A percentile compares a stretch with the other conserved stretches of the same genome.
These are phyloP conservation scores for Noccaea bulbosa DNA, from an alignment of 345 rosid species.

Conservation along the genomic window DNA sequence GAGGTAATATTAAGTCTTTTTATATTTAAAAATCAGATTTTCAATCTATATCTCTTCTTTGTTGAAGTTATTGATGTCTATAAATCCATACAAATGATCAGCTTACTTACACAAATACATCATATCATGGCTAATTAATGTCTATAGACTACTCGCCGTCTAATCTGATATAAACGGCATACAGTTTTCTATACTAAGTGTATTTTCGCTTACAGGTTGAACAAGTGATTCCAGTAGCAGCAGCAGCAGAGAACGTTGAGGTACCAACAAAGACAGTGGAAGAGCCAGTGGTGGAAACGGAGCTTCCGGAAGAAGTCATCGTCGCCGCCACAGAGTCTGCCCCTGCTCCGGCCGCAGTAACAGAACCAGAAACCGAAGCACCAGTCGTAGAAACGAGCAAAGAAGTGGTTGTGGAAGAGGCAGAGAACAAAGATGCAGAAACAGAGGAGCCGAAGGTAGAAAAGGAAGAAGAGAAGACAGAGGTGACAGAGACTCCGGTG, in stretches of 20 bases:
- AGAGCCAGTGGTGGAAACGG: conserved; percentile 33
- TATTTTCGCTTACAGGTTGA: conserved; percentile 29
- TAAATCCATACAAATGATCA: not conserved
- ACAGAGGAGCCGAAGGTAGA: conserved; percentile 21
- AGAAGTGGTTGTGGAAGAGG: conserved; percentile 37
- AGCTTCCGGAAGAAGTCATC: conserved; percentile 21
- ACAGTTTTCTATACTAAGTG: conserved; percentile 2
- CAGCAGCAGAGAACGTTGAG: conserved; percentile 39
- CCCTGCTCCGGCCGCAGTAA: conserved; percentile 21
- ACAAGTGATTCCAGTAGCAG: conserved; percentile 41
- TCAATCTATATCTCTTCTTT: not conserved
- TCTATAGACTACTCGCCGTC: not conserved
- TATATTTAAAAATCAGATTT: not conserved
- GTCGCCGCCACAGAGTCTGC: conserved; percentile 11
- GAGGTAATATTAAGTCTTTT: conserved; percentile 20
- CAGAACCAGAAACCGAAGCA: conserved; percentile 34
- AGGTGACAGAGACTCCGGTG: conserved; percentile 28
- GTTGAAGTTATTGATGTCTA: not conserved
- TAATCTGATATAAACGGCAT: not conserved
- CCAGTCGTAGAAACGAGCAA: conserved; percentile 33
- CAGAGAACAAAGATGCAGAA: conserved; percentile 29
- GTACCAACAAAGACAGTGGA: conserved; percentile 37
- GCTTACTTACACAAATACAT: not conserved
- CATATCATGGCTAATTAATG: not conserved
- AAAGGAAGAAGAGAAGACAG: conserved; percentile 22